Conservation (phyloP, 768 basidiomycete species). For the Albatrellus ellisii region DNA sequence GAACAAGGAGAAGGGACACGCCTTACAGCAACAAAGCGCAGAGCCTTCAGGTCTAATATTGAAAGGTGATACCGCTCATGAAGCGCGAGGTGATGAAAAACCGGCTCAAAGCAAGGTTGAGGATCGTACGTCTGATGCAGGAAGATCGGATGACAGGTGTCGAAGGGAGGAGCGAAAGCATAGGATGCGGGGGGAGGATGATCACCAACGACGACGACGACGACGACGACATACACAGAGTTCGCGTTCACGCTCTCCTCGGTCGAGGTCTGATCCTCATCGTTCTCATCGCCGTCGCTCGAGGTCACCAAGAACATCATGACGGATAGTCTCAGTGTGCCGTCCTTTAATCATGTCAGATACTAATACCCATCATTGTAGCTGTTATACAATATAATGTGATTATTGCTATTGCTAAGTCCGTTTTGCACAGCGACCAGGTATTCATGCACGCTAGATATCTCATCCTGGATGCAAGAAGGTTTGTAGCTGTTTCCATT, state of each 20-base stretch:
- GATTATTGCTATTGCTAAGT: too few relatives aligned
- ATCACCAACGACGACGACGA: neutral
- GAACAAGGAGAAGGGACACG: constrained; percentile 54
- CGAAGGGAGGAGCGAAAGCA: neutral
- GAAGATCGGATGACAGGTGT: neutral
- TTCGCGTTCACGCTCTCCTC: constrained; percentile 13
- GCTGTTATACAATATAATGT: too few relatives aligned
- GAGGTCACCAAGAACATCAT: neutral
- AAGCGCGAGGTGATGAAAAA: neutral
- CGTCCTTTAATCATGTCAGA: neutral
- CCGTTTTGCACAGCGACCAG: neutral
- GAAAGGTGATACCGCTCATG: neutral
- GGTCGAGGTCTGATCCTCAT: constrained; percentile 1
- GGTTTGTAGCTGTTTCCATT: constrained; percentile 28
- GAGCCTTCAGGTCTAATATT: too few relatives aligned
- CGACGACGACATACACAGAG: constrained; percentile 2
- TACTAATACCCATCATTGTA: neutral
- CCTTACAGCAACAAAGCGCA: too few relatives aligned
- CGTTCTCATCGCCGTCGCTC: constrained; percentile 4
- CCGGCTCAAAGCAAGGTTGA: neutral
- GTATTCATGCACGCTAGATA: neutral
- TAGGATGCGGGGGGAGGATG: neutral
- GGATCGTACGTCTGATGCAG: neutral
- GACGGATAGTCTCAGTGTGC: too few relatives aligned
- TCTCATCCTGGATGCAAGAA: constrained; percentile 29